These are phyloP conservation scores for Candida golubevii DNA, from an alignment of 805 yeast species.

Conservation along the genomic window DNA sequence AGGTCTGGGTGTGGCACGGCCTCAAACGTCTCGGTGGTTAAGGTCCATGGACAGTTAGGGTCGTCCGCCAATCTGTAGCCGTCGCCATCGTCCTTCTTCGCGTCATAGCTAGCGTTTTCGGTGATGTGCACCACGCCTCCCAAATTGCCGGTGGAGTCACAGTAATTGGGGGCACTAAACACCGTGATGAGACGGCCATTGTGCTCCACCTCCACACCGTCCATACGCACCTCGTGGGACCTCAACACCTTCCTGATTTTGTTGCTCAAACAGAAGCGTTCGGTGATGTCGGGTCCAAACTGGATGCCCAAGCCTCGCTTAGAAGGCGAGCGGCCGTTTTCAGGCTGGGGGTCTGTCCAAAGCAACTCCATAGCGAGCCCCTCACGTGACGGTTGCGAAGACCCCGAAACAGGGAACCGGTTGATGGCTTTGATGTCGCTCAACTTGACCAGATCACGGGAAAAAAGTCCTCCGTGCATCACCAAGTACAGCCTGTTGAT, in stretches of 20 bases:
- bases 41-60: conserved; percentile 39
- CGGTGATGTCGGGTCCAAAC: conserved; percentile 94
- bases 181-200: conserved; percentile 83
- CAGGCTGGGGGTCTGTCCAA: conserved; percentile 94
- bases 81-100: conserved; percentile 41
- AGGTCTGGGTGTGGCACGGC: conserved; percentile 90
- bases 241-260: conserved; percentile 75
- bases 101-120: conserved; percentile 41
- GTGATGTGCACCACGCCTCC: conserved; percentile 85
- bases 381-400: conserved; percentile 79
- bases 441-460: conserved; percentile 65
- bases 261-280: conserved; percentile 67
- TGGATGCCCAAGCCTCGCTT: conserved; percentile 95
- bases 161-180: conserved; percentile 97
- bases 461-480: conserved; percentile 94
- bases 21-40: conserved; percentile 57
- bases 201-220: conserved; percentile 86
- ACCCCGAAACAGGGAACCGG: conserved; percentile 50
- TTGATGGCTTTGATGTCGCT: conserved; percentile 71
- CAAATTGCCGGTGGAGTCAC: conserved; percentile 85
- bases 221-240: conserved; percentile 93
- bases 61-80: conserved; percentile 36
- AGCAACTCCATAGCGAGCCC: conserved; percentile 94
- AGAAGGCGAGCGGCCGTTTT: conserved; percentile 76
- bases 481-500: conserved; percentile 76